Percentiles rank a stretch among this genome's conserved stretches.
Conservation (phyloP, 805 yeast genomes). For the Diddensiella caesifluorescens region DNA sequence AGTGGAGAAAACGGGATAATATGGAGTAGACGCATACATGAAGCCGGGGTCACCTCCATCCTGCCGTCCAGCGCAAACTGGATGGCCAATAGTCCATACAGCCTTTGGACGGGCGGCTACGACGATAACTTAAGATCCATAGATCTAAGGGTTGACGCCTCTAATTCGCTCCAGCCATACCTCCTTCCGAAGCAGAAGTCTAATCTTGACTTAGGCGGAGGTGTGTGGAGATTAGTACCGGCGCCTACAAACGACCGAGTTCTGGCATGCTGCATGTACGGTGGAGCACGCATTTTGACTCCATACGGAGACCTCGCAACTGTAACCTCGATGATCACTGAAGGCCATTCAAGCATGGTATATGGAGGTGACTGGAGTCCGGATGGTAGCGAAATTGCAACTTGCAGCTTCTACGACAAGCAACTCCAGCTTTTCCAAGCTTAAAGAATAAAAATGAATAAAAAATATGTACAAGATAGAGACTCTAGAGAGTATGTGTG, state of each 20-base stretch:
- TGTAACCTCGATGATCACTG: conserved; percentile 17
- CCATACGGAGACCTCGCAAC: conserved; percentile 37
- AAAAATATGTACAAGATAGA: conserved; percentile 4
- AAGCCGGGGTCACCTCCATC: conserved; percentile 87
- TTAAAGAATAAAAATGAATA: conserved; percentile 1
- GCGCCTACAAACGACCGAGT: conserved; percentile 44
- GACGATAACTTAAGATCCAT: conserved; percentile 71
- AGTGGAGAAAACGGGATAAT: conserved; percentile 14
- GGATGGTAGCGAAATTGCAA: conserved; percentile 48
- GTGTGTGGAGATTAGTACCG: conserved; percentile 90
- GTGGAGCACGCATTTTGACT: conserved; percentile 72
- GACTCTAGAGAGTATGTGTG: neutral
- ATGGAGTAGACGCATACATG: conserved; percentile 54
- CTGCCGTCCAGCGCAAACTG: conserved; percentile 45
- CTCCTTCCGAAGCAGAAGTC: conserved; percentile 41
- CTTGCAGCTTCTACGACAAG: conserved; percentile 90
- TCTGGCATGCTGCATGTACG: conserved; percentile 89
- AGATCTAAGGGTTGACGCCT: conserved; percentile 56
- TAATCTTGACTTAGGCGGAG: conserved; percentile 68
- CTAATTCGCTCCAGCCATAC: conserved; percentile 37
- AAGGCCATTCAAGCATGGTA: conserved; percentile 85
- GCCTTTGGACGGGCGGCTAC: conserved; percentile 83
- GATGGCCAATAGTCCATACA: conserved; percentile 41
- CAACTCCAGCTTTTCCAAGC: conserved; percentile 68
- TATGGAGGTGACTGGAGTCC: conserved; percentile 89